phyloP scores from a whole-genome alignment of 106 monocot species.

The Dendrobium huoshanense region DNA sequence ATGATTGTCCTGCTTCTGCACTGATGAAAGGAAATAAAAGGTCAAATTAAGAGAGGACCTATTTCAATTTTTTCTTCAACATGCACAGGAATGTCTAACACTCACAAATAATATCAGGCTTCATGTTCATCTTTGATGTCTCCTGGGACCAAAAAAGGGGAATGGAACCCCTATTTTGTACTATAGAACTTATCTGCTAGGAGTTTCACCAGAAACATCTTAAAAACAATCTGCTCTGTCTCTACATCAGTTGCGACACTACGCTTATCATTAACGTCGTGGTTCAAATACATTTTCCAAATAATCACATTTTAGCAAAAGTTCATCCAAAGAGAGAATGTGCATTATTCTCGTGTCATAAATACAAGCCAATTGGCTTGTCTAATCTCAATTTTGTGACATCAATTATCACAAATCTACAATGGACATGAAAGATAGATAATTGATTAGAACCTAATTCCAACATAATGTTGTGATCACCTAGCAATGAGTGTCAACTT shows the following conservation, averaged over 20 bases:
- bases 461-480: slow-evolving; percentile 90
- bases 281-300: slow-evolving; percentile 69
- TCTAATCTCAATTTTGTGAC: background rate
- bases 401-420: background rate
- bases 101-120: slow-evolving; percentile 97
- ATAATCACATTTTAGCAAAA: background rate
- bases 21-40: slow-evolving; percentile 36
- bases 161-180: slow-evolving; percentile 96
- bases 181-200: slow-evolving; percentile 79
- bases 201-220: slow-evolving; percentile 35
- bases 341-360: background rate
- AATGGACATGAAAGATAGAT: slow-evolving; percentile 2
- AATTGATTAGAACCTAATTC: slow-evolving; percentile 58
- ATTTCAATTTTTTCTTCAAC: background rate
- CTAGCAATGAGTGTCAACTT: slow-evolving; percentile 92
- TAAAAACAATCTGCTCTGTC: slow-evolving; percentile 92
- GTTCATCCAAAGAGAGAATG: background rate
- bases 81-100: background rate
- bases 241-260: slow-evolving; percentile 99
- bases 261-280: slow-evolving; percentile 89
- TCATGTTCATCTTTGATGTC: slow-evolving; percentile 77
- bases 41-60: background rate
- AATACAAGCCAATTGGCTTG: background rate
- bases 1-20: slow-evolving; percentile 61
- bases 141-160: slow-evolving; percentile 98